These are phyloP conservation scores for Pseudozyma sp. DNA, from an alignment of 1,284 basidiomycete genomes.

Conservation along the genomic window DNA sequence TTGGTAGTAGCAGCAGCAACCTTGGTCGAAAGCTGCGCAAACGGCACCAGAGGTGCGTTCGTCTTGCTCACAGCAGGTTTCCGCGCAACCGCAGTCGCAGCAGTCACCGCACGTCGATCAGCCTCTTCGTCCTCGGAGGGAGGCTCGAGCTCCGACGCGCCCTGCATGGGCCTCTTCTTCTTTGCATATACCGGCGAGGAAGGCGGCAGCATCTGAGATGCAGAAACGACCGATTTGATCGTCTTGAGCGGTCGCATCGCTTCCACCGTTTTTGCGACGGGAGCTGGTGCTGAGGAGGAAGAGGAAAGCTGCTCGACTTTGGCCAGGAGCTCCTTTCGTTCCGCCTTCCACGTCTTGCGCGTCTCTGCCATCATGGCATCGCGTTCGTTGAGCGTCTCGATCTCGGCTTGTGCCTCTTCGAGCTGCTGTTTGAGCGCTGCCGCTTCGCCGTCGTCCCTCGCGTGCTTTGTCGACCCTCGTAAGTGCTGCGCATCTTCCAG, in stretches of 20 bases:
- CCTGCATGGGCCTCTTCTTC: conserved; percentile 48
- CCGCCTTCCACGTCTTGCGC: conserved; percentile 40
- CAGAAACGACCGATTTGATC: conserved; percentile 13
- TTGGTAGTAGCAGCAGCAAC: conserved; percentile 1
- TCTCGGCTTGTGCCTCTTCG: conserved; percentile 30
- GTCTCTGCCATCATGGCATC: conserved; percentile 50
- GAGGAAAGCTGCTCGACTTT: conserved; percentile 31
- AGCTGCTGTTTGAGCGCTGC: conserved; percentile 20
- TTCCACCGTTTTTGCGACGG: conserved; percentile 4
- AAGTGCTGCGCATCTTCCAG: conserved; percentile 22
- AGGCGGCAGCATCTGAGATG: conserved; percentile 17
- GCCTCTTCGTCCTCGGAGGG: conserved; percentile 36
- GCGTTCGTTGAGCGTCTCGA: conserved; percentile 27
- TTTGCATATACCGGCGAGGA: conserved; percentile 46
- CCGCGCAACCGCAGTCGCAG: conserved; percentile 6
- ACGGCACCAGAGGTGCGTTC: conserved; percentile 33
- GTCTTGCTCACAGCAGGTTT: conserved; percentile 21
- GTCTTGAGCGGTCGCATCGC: conserved; percentile 7
- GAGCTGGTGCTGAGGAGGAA: conserved; percentile 12
- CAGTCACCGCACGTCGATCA: conserved; percentile 10
- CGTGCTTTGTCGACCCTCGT: not conserved
- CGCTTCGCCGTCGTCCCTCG: not conserved
- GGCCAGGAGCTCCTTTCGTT: conserved; percentile 35
- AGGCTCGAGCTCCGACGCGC: conserved; percentile 40
- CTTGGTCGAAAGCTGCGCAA: conserved; percentile 33